phyloP scores from a whole-genome alignment of 176 grass and related monocot genomes.

The Hsuehochloa calcarea region DNA sequence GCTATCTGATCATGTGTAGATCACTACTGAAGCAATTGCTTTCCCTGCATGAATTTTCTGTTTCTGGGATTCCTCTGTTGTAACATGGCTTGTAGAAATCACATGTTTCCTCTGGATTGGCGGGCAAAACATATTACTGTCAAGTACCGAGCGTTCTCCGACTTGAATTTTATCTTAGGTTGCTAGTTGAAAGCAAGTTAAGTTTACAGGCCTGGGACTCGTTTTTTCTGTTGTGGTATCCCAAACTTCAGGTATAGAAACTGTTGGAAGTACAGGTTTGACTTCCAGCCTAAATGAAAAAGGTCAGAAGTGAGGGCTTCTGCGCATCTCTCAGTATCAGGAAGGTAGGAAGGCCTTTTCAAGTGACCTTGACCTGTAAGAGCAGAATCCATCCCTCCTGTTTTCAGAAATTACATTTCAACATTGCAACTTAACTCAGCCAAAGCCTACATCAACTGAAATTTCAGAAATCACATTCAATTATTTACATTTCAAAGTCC shows the following conservation, averaged over 20 bases:
- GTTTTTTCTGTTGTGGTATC: background rate
- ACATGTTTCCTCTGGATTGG: background rate
- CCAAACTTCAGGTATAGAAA: slow-evolving; percentile 9
- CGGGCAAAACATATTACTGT: background rate
- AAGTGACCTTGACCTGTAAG: slow-evolving; percentile 24
- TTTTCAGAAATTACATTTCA: slow-evolving; percentile 22
- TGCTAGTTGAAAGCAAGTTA: background rate
- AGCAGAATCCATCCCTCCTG: background rate
- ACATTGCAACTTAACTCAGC: slow-evolving; percentile 10
- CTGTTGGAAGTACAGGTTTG: background rate
- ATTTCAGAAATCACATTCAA: slow-evolving; percentile 3
- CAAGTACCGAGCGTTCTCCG: background rate
- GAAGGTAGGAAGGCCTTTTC: slow-evolving; percentile 6
- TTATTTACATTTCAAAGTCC: background rate
- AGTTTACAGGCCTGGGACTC: background rate
- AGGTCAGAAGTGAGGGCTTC: background rate
- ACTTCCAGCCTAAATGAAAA: slow-evolving; percentile 1
- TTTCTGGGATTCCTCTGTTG: background rate
- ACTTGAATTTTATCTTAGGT: background rate
- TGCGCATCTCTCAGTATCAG: background rate
- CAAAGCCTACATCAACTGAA: slow-evolving; percentile 28
- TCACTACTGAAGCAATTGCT: background rate
- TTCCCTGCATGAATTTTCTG: background rate
- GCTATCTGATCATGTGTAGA: background rate
- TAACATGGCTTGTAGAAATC: background rate